Base-by-base conservation (phyloP, 108 stramenopile species). In the Aureococcus anophagefferens region DNA sequence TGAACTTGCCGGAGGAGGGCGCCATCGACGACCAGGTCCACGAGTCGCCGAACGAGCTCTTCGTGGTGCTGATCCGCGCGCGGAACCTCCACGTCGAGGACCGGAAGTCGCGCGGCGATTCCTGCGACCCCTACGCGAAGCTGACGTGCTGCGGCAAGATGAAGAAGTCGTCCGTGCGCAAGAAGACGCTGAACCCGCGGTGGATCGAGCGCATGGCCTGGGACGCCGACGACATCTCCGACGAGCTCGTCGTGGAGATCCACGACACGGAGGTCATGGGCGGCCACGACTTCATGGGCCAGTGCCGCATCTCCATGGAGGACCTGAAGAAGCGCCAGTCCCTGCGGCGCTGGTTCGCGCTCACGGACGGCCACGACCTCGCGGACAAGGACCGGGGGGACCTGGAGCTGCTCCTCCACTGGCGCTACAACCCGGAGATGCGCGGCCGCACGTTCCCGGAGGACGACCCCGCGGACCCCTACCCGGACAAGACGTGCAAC, bases 171-270 rank as follows among this genome's bases (percentile, higher is more conserved):
- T 46, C 46, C 16, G 33, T 35, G 7, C 34, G 45, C 37, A 67
- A 77, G 45, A 71, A 71, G 63, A 76, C 40, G 17, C 25, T 76
- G 46, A 62, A 64, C 31, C 75, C 75, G 14, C 63, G 64, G 65
- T 76, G 75, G 75, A 66, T 70, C 51, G 75, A 65, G 31, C 35
- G 29, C 63, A 34, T 65, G 62, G 9, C 37, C 77, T 62, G 40
- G 40, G 40, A 44, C 40, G 40, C 40, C 40, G 40, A 44, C 40
- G 40, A 44, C 40, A 13, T 13, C 13, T 44, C 40, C 40, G 40
- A 44, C 13, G 40, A 11, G 9, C 13, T 44, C 5, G 40, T 11
- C 13, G 13, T 44, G 9, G 40, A 44, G 40, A 13, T 44, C 9
- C 40, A 13, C 9, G 40, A 44, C 40, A 13, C 40, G 9, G 5